Evolutionary conservation across 768 basidiomycete species (phyloP).

Genomic region (Russula lepida): DNA sequence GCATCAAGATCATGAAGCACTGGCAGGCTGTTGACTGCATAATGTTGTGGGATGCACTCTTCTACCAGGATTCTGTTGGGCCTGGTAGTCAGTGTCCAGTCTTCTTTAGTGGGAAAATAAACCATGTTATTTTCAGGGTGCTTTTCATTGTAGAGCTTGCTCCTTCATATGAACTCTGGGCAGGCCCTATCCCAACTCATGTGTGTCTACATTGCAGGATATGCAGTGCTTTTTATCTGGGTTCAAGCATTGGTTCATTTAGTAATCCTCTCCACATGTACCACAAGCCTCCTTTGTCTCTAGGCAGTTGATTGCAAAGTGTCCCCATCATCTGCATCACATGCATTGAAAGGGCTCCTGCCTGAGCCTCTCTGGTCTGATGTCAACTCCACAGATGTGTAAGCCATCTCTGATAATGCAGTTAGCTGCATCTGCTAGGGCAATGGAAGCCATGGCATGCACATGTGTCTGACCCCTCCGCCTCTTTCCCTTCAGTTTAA

Average conservation of each 20-base stretch:
- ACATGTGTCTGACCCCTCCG: background rate
- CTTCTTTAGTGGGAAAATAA: constrained; percentile 20
- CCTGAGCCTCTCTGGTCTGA: background rate
- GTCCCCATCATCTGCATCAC: background rate
- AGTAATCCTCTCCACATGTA: constrained; percentile 17
- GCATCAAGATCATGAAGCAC: too few species aligned
- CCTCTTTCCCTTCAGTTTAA: background rate
- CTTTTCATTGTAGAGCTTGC: background rate
- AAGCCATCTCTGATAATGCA: background rate
- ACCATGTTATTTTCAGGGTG: constrained; percentile 14
- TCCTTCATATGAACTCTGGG: background rate
- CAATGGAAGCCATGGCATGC: background rate
- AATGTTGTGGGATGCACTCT: background rate
- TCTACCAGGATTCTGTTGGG: background rate
- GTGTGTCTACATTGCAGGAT: background rate
- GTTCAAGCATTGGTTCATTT: constrained; percentile 12
- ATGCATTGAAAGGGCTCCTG: background rate
- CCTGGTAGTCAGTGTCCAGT: constrained; percentile 12
- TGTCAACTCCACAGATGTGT: background rate
- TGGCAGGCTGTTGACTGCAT: background rate
- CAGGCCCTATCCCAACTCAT: constrained; percentile 13
- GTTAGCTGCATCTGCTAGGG: background rate
- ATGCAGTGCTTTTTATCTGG: background rate
- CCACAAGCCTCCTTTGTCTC: background rate
- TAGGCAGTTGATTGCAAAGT: constrained; percentile 5